Conservation (phyloP, 2,329 filamentous ascomycete species). For the Aspergillus japonicus region DNA sequence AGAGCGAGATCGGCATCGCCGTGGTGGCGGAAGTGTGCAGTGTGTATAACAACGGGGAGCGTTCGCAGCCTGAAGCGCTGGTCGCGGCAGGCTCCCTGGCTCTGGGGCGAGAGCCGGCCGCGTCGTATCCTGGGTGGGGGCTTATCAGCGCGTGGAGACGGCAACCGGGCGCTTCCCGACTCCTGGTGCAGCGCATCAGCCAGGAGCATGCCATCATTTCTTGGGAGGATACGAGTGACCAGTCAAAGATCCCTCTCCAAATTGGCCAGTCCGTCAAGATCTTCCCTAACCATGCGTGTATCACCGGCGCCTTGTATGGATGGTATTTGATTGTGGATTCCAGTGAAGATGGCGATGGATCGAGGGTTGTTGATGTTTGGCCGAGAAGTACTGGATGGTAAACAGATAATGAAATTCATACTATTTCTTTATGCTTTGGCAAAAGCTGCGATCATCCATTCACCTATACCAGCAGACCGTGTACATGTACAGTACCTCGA, state of each 20-base stretch:
- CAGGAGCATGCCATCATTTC: conserved; percentile 76
- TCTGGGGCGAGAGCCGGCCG: conserved; percentile 70
- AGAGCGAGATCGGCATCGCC: conserved; percentile 62
- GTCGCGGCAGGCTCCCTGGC: conserved; percentile 68
- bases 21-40: conserved; percentile 71
- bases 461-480: neutral
- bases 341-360: conserved; percentile 50
- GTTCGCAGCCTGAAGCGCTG: conserved; percentile 61
- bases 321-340: conserved; percentile 75
- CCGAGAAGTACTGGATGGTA: conserved; percentile 40
- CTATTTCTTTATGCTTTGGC: too few relatives aligned
- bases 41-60: conserved; percentile 61
- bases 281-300: conserved; percentile 81
- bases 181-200: conserved; percentile 69
- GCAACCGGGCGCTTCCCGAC: conserved; percentile 48
- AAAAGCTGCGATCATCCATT: neutral
- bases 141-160: conserved; percentile 62
- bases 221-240: conserved; percentile 52
- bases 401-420: neutral
- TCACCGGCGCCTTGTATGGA: conserved; percentile 67
- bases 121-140: conserved; percentile 70
- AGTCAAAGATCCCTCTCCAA: conserved; percentile 46
- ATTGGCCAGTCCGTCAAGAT: conserved; percentile 68
- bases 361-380: conserved; percentile 74
- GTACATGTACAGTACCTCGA: too few relatives aligned